Base-by-base conservation (phyloP, 495 filamentous ascomycete species). In the Penicillium coprophilum region DNA sequence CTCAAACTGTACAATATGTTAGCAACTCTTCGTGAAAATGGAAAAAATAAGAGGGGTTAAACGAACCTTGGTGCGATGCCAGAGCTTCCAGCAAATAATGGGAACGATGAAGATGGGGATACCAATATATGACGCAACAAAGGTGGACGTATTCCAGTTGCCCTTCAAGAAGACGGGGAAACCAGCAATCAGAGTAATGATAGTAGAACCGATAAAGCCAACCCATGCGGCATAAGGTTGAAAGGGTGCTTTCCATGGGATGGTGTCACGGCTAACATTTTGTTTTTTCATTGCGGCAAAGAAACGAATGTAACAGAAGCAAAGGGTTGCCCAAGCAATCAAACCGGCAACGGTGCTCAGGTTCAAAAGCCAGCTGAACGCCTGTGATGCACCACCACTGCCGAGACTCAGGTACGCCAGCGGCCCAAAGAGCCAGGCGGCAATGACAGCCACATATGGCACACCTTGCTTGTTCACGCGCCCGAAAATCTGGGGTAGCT, bases 161-260 rank as follows among this genome's bases (percentile, higher is more conserved):
- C 70, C 70, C 53, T 72, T 71, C 40, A 72, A 51, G 53, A 72
- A 72, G 15, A 72, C 68, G 7, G 67, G 63, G 58, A 77, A 80
- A 10, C 77, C 76, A 27, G 67, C 70, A 51, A 79, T 64, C 3
- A 79, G 19, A 9, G 67, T 68, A 45, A 79, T 76, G 20, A 77
- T 68, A 21, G 71, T 70, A 55, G 84, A 86, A 62, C 82, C 86
- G 45, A 74, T 64, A 55, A 88, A 71, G 7, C 81, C 77, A 39
- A 80, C 72, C 73, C 79, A 90, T 0, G 84, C 85, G 19, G 80
- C 72, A 60, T 79, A 87, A 8, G 86, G 86, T 66, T 88, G 85
- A 15, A 80, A 69, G 6, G 78, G 75, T 4, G 81, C 77, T 46
- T 81, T 81, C 69, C 82, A 88, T 20, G 83, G 78, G 8, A 90